Evolutionary conservation across 1,139 yeast species (phyloP).

Genomic region (Candida glucosophila): DNA sequence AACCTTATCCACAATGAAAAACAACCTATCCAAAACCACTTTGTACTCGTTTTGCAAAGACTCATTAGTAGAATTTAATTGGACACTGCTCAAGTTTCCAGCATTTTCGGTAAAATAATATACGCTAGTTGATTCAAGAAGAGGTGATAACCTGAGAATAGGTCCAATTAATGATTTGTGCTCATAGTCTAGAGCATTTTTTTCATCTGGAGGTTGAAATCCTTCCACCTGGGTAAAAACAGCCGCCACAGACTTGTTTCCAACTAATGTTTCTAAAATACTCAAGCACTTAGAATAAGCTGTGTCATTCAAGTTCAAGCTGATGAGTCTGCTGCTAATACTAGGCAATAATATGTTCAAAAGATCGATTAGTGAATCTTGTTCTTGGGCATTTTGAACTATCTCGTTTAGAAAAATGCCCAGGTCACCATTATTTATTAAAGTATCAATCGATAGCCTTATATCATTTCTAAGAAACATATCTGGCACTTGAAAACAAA

Average conservation of each 20-base stretch:
- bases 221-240: constrained; percentile 49
- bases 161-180: constrained; percentile 67
- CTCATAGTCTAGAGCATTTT: constrained; percentile 47
- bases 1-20: constrained; percentile 61
- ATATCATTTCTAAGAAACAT: constrained; percentile 44
- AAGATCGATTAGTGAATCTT: constrained; percentile 55
- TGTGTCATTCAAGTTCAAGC: constrained; percentile 34
- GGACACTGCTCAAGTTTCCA: constrained; percentile 26
- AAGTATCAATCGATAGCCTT: constrained; percentile 15
- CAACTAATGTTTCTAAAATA: constrained; percentile 51
- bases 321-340: constrained; percentile 22
- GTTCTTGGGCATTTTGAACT: constrained; percentile 51
- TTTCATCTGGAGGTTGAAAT: constrained; percentile 37
- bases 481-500: constrained; percentile 62
- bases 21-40: constrained; percentile 50
- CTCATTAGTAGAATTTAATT: constrained; percentile 40
- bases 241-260: constrained; percentile 55
- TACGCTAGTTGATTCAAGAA: constrained; percentile 36
- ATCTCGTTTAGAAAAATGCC: constrained; percentile 53
- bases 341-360: constrained; percentile 48
- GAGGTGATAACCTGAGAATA: constrained; percentile 65
- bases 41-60: constrained; percentile 55
- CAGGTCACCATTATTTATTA: constrained; percentile 30
- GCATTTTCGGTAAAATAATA: constrained; percentile 40
- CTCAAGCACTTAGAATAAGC: constrained; percentile 44